phyloP scores from a whole-genome alignment of 176 grass and related monocot species.

The Carex pumila region DNA sequence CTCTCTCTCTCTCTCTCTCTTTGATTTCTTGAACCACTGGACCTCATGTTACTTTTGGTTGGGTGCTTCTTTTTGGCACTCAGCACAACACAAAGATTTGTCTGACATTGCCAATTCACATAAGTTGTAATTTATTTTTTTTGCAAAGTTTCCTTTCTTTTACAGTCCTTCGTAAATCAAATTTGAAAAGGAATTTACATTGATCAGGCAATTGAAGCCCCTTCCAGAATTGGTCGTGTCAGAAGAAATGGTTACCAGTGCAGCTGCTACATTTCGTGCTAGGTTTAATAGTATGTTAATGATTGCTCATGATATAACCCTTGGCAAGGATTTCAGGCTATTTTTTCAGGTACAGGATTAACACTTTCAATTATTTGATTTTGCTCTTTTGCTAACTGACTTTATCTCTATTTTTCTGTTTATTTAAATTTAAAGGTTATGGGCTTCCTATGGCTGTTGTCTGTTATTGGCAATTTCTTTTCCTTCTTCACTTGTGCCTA shows the following conservation, averaged over 20 bases:
- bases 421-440: constrained; percentile 47
- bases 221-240: constrained; percentile 93
- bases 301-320: constrained; percentile 92
- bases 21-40: neutral
- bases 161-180: neutral
- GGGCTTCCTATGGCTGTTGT: constrained; percentile 69
- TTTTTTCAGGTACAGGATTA: constrained; percentile 66
- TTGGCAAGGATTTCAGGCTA: constrained; percentile 77
- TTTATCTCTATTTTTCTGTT: constrained; percentile 11
- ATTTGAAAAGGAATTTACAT: neutral
- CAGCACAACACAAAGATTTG: neutral
- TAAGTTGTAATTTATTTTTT: neutral
- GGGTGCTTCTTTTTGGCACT: neutral
- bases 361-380: neutral
- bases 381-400: neutral
- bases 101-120: neutral
- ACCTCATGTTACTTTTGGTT: neutral
- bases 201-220: constrained; percentile 62
- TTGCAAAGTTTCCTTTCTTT: neutral
- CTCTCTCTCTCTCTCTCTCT: neutral
- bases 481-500: constrained; percentile 84
- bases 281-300: constrained; percentile 85
- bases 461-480: constrained; percentile 74
- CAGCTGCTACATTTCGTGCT: constrained; percentile 77
- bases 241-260: constrained; percentile 92